Evolutionary conservation across 1,284 basidiomycete genomes (phyloP), one percentile per base, ranked within the genome.

Genomic region (Austroboletus sp.): DNA sequence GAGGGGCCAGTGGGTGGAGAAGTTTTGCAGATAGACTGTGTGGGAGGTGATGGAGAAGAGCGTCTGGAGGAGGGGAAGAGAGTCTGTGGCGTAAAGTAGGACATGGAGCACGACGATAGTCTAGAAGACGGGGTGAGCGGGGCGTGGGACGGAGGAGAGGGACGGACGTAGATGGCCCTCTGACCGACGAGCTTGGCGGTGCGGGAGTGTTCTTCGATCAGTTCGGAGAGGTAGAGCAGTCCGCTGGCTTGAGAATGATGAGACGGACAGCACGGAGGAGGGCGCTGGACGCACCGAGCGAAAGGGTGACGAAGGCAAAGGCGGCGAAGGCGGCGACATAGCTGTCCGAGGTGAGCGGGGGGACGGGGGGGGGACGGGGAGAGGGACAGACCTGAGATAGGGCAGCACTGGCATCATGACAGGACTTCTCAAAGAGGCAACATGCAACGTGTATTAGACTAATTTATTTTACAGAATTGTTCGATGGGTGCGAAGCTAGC

Each of bases 171-270:
- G 56, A 89, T 88, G 12, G 81, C 78, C 50, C 87, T 73, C 63
- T 88, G 82, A 1, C 93, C 93, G 16, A 91, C 62, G 2, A 69
- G 57, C 67, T 95, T 95, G 7, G 93, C 87, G 42, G 75, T 59
- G 36, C 79, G 78, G 11, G 90, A 84, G 66, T 95, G 85, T 63
- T 97, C 93, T 65, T 97, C 93, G 53, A 96, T 95, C 39, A 96
- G 68, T 66, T 97, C 93, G 3, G 93, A 93, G 25, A 96, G 72
- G 76, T 92, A 94, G 48, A 97, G 70, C 40, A 97, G 72, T 8
- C 92, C 93, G 64, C 89, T 94, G 42, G 93, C 93, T 94, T 49
- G 16, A 31, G 42, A 45, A 42, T 13, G 51, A 39, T 62, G 46
- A 59, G 49, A 49, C 42, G 10, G 25, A 46, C 27, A 42, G 9